Conservation (phyloP, 169 alveolate species). For the Plasmodium berghei region DNA sequence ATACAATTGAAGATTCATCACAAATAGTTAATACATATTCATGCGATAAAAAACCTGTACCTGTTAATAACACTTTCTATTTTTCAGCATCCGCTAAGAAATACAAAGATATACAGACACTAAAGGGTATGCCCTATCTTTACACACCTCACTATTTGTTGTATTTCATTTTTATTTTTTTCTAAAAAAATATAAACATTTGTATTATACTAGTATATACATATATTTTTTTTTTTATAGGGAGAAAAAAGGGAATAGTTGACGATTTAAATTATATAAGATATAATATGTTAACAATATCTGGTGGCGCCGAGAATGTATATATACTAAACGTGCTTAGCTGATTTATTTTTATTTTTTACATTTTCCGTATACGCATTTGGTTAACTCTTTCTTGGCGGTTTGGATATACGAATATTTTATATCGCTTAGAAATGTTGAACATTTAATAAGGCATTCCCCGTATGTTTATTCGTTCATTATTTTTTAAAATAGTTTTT, state of each 20-base stretch:
- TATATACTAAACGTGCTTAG: slow-evolving; percentile 52
- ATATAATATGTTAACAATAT: slow-evolving; percentile 42
- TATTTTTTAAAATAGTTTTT: too few species aligned
- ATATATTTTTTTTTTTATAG: slow-evolving; percentile 12
- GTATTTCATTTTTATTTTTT: too few species aligned
- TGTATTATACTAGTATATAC: neutral
- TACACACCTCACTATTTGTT: neutral
- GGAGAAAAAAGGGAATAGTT: slow-evolving; percentile 38
- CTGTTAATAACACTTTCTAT: slow-evolving; percentile 39
- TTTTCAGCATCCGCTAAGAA: slow-evolving; percentile 22
- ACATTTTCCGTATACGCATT: neutral
- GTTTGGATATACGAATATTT: too few species aligned
- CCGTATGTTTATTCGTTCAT: too few species aligned
- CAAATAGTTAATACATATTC: slow-evolving; percentile 20
- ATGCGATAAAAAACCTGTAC: slow-evolving; percentile 23
- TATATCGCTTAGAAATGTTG: neutral
- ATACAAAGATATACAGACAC: slow-evolving; percentile 26
- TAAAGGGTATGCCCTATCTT: slow-evolving; percentile 6
- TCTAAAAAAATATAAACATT: neutral
- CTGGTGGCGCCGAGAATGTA: slow-evolving; percentile 72
- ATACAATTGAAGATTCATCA: slow-evolving; percentile 9
- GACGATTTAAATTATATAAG: slow-evolving; percentile 56
- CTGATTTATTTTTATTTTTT: slow-evolving; percentile 8
- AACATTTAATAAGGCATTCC: neutral
- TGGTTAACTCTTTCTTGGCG: neutral